phyloP scores from a whole-genome alignment of 2,329 filamentous ascomycete genomes.

The Alternaria triticina region DNA sequence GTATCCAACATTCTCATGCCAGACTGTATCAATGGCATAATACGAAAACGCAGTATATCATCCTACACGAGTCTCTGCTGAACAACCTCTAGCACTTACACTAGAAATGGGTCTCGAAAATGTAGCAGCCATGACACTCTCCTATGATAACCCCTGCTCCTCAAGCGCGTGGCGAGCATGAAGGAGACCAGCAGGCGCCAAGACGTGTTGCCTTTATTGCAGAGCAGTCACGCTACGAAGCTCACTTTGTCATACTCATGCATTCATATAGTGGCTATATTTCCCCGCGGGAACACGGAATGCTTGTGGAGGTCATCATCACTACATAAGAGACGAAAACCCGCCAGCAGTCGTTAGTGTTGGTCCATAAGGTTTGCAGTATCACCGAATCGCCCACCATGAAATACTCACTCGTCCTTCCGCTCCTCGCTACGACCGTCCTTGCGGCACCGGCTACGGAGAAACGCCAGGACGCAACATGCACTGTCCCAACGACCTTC shows the following conservation, averaged over 20 bases:
- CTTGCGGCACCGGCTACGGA: conserved; percentile 38
- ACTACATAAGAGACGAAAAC: conserved; percentile 19
- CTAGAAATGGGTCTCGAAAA: neutral
- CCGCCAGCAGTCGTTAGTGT: conserved; percentile 1
- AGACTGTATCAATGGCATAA: neutral
- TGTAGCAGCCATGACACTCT: neutral
- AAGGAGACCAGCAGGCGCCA: conserved; percentile 19
- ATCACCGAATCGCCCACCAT: conserved; percentile 25
- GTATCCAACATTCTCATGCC: neutral
- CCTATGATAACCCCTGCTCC: neutral
- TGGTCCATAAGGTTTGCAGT: conserved; percentile 13
- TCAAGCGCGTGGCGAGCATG: conserved; percentile 10
- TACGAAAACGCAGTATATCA: neutral
- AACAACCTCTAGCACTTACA: neutral
- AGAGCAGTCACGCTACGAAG: conserved; percentile 33
- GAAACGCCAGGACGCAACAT: conserved; percentile 37
- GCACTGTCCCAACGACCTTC: conserved; percentile 39
- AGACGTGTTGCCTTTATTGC: conserved; percentile 37
- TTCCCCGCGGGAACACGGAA: conserved; percentile 29
- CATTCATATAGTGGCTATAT: conserved; percentile 36
- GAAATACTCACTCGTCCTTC: conserved; percentile 41
- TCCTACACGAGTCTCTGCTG: neutral
- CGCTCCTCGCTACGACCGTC: conserved; percentile 38
- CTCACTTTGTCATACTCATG: conserved; percentile 24
- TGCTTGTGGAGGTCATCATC: conserved; percentile 2